phyloP scores from a whole-genome alignment of 345 rosid species.

The Arabidopsis arenosa region DNA sequence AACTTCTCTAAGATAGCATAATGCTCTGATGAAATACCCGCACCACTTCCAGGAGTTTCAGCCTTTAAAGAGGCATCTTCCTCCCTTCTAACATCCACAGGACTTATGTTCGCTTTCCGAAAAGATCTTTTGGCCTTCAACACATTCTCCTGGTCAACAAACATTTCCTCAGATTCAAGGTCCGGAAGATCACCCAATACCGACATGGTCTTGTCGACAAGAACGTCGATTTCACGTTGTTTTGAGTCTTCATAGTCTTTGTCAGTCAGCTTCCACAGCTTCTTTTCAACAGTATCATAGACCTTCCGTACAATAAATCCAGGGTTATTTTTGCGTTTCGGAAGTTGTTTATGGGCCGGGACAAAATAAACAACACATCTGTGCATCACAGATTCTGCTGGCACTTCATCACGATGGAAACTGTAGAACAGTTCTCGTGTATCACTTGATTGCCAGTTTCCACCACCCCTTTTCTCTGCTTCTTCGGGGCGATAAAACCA shows the following conservation, averaged over 20 bases:
- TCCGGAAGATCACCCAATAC: slow-evolving; percentile 75
- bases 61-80: slow-evolving; percentile 64
- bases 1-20: slow-evolving; percentile 59
- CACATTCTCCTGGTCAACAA: slow-evolving; percentile 58
- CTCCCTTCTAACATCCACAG: slow-evolving; percentile 81
- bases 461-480: slow-evolving; percentile 92
- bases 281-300: slow-evolving; percentile 73
- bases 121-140: slow-evolving; percentile 56
- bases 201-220: slow-evolving; percentile 73
- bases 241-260: slow-evolving; percentile 78
- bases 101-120: slow-evolving; percentile 58
- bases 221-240: slow-evolving; percentile 74
- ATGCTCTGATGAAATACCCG: slow-evolving; percentile 60
- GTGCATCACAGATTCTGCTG: slow-evolving; percentile 99
- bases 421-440: slow-evolving; percentile 93
- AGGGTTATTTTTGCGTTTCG: slow-evolving; percentile 76
- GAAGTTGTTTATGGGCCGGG: slow-evolving; percentile 86
- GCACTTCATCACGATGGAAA: slow-evolving; percentile 93
- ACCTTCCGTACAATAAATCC: slow-evolving; percentile 95
- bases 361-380: slow-evolving; percentile 95
- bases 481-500: slow-evolving; percentile 99
- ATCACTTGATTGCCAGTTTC: slow-evolving; percentile 87
- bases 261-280: slow-evolving; percentile 80
- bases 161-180: slow-evolving; percentile 53
- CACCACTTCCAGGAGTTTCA: slow-evolving; percentile 91